Evolutionary conservation across 371 early-diverging fungal species (phyloP).

Genomic region (Actinomortierella ambigua): DNA sequence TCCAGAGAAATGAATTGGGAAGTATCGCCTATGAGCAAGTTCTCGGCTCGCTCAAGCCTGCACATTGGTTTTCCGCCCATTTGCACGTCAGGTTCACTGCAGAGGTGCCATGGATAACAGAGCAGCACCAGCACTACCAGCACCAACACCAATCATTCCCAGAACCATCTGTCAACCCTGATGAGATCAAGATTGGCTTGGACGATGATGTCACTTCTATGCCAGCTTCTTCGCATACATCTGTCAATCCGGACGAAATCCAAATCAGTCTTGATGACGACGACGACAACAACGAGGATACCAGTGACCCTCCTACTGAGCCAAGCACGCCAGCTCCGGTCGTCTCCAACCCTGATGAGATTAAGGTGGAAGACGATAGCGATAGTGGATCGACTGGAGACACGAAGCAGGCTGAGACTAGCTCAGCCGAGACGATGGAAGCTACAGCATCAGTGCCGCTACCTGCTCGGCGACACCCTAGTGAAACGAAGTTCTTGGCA

Average conservation of each 20-base stretch:
- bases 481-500: slow-evolving; percentile 60
- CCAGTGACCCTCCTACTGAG: no score
- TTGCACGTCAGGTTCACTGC: slow-evolving; percentile 92
- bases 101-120: slow-evolving; percentile 45
- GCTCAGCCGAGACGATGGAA: neutral
- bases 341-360: no score
- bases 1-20: slow-evolving; percentile 74
- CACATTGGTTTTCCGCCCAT: slow-evolving; percentile 93
- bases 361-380: neutral
- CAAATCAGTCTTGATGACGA: slow-evolving; percentile 49
- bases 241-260: slow-evolving; percentile 50
- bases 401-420: neutral
- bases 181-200: slow-evolving; percentile 62
- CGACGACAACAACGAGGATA: slow-evolving; percentile 19
- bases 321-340: no score
- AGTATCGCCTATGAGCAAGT: slow-evolving; percentile 70
- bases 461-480: neutral
- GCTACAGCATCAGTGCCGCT: neutral
- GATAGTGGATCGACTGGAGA: slow-evolving; percentile 3
- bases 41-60: slow-evolving; percentile 74
- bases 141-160: neutral
- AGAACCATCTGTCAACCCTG: slow-evolving; percentile 54
- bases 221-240: neutral
- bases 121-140: neutral
- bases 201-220: slow-evolving; percentile 28